phyloP scores from a whole-genome alignment of 2,329 filamentous ascomycete genomes.

The Monilinia vaccinii-corymbosi region DNA sequence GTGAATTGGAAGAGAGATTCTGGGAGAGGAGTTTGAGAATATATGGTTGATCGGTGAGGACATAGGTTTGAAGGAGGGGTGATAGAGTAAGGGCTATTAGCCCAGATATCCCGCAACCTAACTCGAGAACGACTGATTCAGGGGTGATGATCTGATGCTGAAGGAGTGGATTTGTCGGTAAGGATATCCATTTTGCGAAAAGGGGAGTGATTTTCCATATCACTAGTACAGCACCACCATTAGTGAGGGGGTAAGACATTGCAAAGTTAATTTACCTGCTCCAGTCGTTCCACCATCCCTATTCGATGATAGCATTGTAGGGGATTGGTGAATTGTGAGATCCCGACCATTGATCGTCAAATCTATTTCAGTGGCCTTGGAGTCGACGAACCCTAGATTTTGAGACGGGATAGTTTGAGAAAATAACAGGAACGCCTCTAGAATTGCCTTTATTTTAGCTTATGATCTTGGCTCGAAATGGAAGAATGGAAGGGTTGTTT shows the following conservation, averaged over 20 bases:
- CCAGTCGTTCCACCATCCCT: constrained; percentile 66
- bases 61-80: constrained; percentile 50
- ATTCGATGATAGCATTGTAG: constrained; percentile 67
- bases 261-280: constrained; percentile 40
- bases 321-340: constrained; percentile 74
- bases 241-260: neutral
- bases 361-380: constrained; percentile 54
- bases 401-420: constrained; percentile 63
- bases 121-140: constrained; percentile 50
- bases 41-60: constrained; percentile 84
- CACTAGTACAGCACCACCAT: constrained; percentile 40
- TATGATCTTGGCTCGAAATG: neutral
- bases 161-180: constrained; percentile 49
- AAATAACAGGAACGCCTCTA: constrained; percentile 86
- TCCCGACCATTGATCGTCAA: constrained; percentile 61
- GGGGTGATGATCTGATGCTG: neutral
- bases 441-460: neutral
- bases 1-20: constrained; percentile 56
- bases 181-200: constrained; percentile 71
- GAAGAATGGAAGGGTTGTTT: neutral
- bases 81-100: constrained; percentile 64
- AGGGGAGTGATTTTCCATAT: constrained; percentile 86
- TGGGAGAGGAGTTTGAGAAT: constrained; percentile 66
- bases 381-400: constrained; percentile 78
- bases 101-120: constrained; percentile 82